Evolutionary conservation across 169 alveolate species (phyloP).

Genomic region (Cryptosporidium sp.): DNA sequence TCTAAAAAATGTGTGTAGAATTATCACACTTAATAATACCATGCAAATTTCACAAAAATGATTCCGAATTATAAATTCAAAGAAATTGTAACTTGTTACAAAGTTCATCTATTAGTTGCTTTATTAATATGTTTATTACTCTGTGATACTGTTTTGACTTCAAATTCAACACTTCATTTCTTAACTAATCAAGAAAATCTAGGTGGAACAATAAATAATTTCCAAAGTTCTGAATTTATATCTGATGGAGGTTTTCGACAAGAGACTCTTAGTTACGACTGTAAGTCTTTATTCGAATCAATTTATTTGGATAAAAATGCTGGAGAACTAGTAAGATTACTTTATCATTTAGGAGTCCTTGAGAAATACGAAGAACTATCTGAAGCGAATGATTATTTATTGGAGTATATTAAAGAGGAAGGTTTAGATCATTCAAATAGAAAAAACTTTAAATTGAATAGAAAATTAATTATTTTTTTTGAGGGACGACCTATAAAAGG

Average conservation of each 20-base stretch:
- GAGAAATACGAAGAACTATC: slow-evolving; percentile 26
- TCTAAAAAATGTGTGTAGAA: neutral
- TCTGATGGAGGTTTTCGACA: neutral
- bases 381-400: neutral
- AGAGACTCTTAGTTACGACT: neutral
- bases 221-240: neutral
- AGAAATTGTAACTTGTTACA: neutral
- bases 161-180: neutral
- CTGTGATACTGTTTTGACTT: neutral
- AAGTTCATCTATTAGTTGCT: neutral
- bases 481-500: slow-evolving; percentile 13
- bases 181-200: neutral
- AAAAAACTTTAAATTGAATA: neutral
- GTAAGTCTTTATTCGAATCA: slow-evolving; percentile 48
- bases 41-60: neutral
- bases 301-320: slow-evolving; percentile 47
- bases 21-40: slow-evolving; percentile 4
- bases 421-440: slow-evolving; percentile 1
- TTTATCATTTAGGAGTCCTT: slow-evolving; percentile 2
- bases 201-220: neutral
- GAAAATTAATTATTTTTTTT: slow-evolving; percentile 12
- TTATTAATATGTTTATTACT: neutral
- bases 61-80: neutral
- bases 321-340: slow-evolving; percentile 1
- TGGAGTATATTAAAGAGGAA: slow-evolving; percentile 2